phyloP scores from a whole-genome alignment of 768 basidiomycete species.

The Fomitopsis pulvina region DNA sequence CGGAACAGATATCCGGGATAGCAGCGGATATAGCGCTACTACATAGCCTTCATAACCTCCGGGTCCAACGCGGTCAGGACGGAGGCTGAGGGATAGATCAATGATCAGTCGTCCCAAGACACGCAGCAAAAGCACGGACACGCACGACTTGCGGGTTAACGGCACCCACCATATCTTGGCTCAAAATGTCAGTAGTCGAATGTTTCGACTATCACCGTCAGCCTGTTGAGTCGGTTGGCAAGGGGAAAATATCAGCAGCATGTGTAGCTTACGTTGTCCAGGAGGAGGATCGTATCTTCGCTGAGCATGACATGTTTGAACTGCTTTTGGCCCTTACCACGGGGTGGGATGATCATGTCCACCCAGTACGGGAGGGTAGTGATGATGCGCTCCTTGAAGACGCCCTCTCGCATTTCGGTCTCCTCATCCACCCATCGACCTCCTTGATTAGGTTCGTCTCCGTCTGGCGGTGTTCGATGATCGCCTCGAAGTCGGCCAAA shows the following conservation, averaged over 20 bases:
- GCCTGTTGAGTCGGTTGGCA: neutral
- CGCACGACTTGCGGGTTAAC: neutral
- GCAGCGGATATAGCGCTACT: neutral
- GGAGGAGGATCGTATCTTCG: constrained; percentile 49
- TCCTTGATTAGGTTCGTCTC: neutral
- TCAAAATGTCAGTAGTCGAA: constrained; percentile 21
- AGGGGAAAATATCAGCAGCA: neutral
- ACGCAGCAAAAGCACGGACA: neutral
- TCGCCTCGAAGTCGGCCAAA: constrained; percentile 40
- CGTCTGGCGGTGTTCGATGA: constrained; percentile 16
- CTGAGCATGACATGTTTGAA: constrained; percentile 41
- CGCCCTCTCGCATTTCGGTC: constrained; percentile 19
- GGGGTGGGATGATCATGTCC: constrained; percentile 14
- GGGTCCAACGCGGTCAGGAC: neutral
- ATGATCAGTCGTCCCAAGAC: neutral
- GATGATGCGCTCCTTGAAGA: constrained; percentile 33
- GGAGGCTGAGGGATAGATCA: neutral
- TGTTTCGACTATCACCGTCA: constrained; percentile 12
- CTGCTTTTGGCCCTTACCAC: constrained; percentile 7
- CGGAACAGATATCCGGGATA: neutral
- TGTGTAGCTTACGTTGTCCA: constrained; percentile 21
- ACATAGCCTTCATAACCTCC: neutral
- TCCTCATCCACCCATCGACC: constrained; percentile 2
- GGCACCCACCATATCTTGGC: neutral
- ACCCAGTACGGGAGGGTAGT: constrained; percentile 44